These are phyloP conservation scores for Colletotrichum sp. DNA, from an alignment of 2,329 filamentous ascomycete species.

Conservation along the genomic window DNA sequence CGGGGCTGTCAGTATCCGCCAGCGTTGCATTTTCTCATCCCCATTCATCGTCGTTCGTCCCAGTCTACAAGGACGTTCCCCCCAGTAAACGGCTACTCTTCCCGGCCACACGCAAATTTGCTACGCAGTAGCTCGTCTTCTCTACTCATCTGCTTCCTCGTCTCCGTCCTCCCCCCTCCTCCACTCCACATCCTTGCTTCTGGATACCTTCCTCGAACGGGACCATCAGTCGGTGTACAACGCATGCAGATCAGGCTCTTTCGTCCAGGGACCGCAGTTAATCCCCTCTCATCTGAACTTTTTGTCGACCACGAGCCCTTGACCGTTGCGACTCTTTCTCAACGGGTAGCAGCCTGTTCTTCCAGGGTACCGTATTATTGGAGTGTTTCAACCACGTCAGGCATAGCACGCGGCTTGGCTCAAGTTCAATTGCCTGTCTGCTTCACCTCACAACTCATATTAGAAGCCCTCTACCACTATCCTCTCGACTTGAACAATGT, in stretches of 20 bases:
- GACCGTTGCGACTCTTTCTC: not conserved
- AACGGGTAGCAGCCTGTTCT: not conserved
- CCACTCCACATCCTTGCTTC: not conserved
- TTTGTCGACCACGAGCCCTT: not conserved
- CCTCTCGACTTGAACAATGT: not conserved
- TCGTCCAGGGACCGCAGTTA: not conserved
- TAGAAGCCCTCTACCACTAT: not conserved
- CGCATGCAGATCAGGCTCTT: not conserved
- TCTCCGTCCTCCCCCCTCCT: not conserved
- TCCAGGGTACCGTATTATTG: not conserved
- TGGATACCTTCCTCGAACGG: not conserved
- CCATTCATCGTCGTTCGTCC: not conserved
- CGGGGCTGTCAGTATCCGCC: not conserved
- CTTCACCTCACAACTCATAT: not conserved
- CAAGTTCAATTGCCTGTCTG: not conserved
- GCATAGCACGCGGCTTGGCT: not conserved
- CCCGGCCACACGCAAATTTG: not conserved
- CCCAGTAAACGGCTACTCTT: not conserved
- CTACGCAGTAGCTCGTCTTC: not conserved
- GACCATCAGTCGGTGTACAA: not conserved
- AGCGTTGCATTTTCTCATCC: not conserved
- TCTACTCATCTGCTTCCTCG: not conserved
- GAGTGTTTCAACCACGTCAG: constrained; percentile 15
- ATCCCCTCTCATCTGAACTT: not conserved
- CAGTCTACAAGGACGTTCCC: not conserved